A percentile compares a stretch with the other conserved stretches of the same genome.
Evolutionary conservation across 2,329 filamentous ascomycete genomes (phyloP).

Genomic region (Ceratocystis destructans): DNA sequence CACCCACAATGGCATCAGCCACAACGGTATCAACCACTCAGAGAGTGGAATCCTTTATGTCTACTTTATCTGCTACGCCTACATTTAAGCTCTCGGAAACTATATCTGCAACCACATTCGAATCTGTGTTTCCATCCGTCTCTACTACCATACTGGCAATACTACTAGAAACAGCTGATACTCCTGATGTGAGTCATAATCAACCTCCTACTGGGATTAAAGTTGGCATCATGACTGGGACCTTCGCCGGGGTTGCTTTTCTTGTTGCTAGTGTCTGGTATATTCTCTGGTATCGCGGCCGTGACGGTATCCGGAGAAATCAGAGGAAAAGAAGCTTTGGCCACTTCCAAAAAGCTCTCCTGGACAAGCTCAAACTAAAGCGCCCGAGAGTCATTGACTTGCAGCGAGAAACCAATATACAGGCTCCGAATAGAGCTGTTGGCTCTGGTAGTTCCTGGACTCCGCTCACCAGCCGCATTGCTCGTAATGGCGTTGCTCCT

Average conservation of each 20-base stretch:
- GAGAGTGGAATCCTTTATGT: neutral
- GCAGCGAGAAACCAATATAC: too few species aligned
- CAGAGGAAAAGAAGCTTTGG: conserved; percentile 1
- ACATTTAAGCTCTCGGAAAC: neutral
- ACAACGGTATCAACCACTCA: neutral
- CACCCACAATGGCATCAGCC: neutral
- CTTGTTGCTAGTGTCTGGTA: conserved; percentile 32
- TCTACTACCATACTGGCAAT: neutral
- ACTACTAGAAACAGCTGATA: neutral
- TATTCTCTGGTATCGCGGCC: conserved; percentile 31
- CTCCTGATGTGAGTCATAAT: neutral
- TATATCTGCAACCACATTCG: neutral
- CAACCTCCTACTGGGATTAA: conserved; percentile 29
- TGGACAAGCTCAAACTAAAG: too few species aligned
- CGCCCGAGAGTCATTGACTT: too few species aligned
- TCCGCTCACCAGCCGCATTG: too few species aligned
- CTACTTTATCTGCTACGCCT: neutral
- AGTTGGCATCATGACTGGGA: conserved; percentile 35
- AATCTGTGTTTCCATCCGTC: neutral
- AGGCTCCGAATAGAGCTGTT: too few species aligned
- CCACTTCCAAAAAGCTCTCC: too few species aligned
- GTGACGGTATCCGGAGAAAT: conserved; percentile 20
- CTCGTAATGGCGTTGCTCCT: too few species aligned
- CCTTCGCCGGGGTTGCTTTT: conserved; percentile 29
- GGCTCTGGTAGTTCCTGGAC: too few species aligned